Conservation (phyloP, 2,329 filamentous ascomycete genomes). For the Alternaria conjuncta region DNA sequence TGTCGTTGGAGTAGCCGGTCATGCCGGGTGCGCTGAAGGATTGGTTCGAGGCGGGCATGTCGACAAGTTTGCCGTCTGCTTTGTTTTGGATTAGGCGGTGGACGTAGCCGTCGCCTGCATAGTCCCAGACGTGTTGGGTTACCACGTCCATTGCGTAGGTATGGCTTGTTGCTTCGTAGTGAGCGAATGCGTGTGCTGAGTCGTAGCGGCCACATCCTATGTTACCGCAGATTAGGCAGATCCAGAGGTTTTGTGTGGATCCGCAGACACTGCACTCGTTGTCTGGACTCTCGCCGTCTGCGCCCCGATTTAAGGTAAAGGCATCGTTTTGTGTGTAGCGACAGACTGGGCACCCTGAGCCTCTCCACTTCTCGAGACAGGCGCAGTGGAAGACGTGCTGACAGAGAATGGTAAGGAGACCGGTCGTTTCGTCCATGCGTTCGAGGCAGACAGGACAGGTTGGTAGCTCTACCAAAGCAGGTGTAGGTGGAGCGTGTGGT, state of each 20-base stretch:
- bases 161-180: constrained; percentile 89
- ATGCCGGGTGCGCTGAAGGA: constrained; percentile 37
- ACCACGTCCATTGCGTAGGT: constrained; percentile 91
- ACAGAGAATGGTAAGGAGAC: constrained; percentile 92
- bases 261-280: constrained; percentile 85
- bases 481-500: constrained; percentile 75
- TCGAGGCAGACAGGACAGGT: constrained; percentile 97
- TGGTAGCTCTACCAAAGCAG: constrained; percentile 86
- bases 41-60: constrained; percentile 69
- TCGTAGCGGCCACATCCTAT: constrained; percentile 96
- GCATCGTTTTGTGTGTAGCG: constrained; percentile 77
- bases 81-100: constrained; percentile 95
- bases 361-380: constrained; percentile 95
- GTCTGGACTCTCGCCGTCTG: constrained; percentile 55
- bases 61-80: constrained; percentile 88
- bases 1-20: constrained; percentile 63
- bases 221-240: constrained; percentile 91
- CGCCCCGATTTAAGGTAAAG: constrained; percentile 35
- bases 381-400: constrained; percentile 98
- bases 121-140: constrained; percentile 98
- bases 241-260: constrained; percentile 84
- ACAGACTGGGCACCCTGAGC: constrained; percentile 91
- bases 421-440: constrained; percentile 97
- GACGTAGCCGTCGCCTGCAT: constrained; percentile 93
- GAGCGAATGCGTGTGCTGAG: constrained; percentile 87